Conservation (phyloP, 169 alveolate genomes). For the Plasmodium malariae region DNA sequence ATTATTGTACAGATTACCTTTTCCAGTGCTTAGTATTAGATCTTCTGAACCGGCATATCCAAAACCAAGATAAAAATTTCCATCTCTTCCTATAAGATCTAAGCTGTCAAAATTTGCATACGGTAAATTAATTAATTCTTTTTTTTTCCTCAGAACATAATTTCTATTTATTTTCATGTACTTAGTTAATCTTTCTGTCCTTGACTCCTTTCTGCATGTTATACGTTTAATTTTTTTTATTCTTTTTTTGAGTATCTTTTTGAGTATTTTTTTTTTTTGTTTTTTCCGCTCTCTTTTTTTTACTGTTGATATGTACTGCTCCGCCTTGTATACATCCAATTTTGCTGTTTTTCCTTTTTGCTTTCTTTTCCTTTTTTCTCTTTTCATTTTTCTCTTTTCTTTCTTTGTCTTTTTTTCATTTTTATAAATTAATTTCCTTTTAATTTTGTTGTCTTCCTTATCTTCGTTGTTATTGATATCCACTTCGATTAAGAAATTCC, state of each 20-base stretch:
- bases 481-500: too few relatives aligned
- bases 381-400: not conserved
- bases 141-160: slow-evolving; percentile 61
- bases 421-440: not conserved
- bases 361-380: not conserved
- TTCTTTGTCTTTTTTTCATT: not conserved
- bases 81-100: slow-evolving; percentile 90
- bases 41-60: slow-evolving; percentile 87
- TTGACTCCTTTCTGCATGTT: slow-evolving; percentile 10
- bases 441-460: not conserved
- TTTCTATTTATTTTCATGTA: slow-evolving; percentile 72
- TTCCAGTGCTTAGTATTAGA: slow-evolving; percentile 81
- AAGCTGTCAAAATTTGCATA: slow-evolving; percentile 84
- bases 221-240: too few relatives aligned
- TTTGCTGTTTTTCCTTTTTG: not conserved
- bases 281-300: not conserved
- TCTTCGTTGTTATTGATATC: too few relatives aligned
- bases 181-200: slow-evolving; percentile 17
- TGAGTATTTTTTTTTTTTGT: not conserved
- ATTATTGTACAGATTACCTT: slow-evolving; percentile 85
- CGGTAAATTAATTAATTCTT: slow-evolving; percentile 77
- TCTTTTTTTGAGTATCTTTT: not conserved
- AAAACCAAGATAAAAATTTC: slow-evolving; percentile 88
- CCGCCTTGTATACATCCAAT: not conserved
- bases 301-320: too few relatives aligned